Evolutionary conservation across 23 red algal species (phyloP), one percentile per base, ranked within the genome.

Genomic region (Gracilaria gracilis): DNA sequence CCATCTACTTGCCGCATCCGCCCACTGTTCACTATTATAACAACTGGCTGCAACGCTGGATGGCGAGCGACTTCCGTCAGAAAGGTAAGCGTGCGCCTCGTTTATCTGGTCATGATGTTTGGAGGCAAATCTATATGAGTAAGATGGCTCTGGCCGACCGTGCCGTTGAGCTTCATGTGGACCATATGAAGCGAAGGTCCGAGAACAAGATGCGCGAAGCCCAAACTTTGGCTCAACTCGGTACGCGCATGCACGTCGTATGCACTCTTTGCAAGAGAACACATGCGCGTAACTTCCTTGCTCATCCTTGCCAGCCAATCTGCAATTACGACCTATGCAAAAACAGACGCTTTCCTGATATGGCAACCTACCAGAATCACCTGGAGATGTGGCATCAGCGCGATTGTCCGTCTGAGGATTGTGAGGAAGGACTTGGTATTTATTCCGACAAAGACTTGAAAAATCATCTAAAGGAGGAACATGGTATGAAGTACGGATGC

Each of bases 191-290:
- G 12, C 62, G 84, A 12, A 75, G 51, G n/a, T 14, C 36, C 2
- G 67, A 69, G 16, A 27, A 87, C 17, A 87, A 87, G 40, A 75
- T 87, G 84, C 46, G 67, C 19, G 49, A 73, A 25, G 84, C 84
- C 4, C 15, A 31, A 4, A 5, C 47, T n/a, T 64, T 87, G 17
- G 84, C 84, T 42, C 27, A 39, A 19, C 47, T 42, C 19, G 84
- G 62, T 42, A 57, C 84, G 0, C 44, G 20, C 33, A 57, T 87
- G 51, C 65, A 87, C 61, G 84, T 74, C 21, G 69, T 71, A 11
- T 87, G 84, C 44, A 36, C 40, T 13, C 84, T 74, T 58, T 87
- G 84, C 54, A 32, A 70, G 13, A 72, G 42, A 29, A 67, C 57
- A n/a, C 82, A 86, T 71, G 82, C 57, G 20, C 82, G 82, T 40